Conservation (phyloP, 768 basidiomycete species). For the Lactarius indigo region DNA sequence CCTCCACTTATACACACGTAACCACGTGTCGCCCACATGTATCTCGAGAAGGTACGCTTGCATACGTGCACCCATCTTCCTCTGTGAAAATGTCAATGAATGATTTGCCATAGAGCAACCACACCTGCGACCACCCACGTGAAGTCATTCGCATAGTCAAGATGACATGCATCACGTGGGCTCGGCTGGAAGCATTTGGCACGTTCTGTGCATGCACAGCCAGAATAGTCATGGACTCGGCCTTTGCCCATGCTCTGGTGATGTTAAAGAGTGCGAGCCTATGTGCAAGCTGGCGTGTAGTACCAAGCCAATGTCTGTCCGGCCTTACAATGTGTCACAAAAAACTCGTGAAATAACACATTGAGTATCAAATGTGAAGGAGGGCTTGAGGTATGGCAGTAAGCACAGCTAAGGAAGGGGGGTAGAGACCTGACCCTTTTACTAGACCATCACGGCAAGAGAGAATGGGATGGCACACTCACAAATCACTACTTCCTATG, state of each 20-base stretch:
- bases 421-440: conserved; percentile 67
- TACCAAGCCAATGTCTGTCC: conserved; percentile 49
- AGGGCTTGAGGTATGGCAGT: conserved; percentile 38
- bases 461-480: not conserved
- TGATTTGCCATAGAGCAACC: conserved; percentile 45
- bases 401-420: conserved; percentile 27
- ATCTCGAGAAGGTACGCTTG: conserved; percentile 51
- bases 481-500: not conserved
- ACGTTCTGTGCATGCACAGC: conserved; percentile 23
- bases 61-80: conserved; percentile 38
- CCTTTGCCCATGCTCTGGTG: conserved; percentile 61
- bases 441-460: conserved; percentile 63
- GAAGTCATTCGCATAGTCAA: conserved; percentile 33
- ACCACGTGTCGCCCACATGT: conserved; percentile 57
- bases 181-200: conserved; percentile 45
- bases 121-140: conserved; percentile 66
- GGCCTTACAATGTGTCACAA: conserved; percentile 67
- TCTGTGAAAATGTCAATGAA: conserved; percentile 20
- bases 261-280: conserved; percentile 51
- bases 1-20: conserved; percentile 57
- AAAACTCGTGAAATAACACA: conserved; percentile 45
- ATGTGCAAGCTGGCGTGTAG: conserved; percentile 41
- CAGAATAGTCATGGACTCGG: conserved; percentile 48
- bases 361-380: conserved; percentile 56
- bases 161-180: conserved; percentile 28